phyloP scores from a whole-genome alignment of 108 stramenopile species.

The Nannochloropsis gaditana region DNA sequence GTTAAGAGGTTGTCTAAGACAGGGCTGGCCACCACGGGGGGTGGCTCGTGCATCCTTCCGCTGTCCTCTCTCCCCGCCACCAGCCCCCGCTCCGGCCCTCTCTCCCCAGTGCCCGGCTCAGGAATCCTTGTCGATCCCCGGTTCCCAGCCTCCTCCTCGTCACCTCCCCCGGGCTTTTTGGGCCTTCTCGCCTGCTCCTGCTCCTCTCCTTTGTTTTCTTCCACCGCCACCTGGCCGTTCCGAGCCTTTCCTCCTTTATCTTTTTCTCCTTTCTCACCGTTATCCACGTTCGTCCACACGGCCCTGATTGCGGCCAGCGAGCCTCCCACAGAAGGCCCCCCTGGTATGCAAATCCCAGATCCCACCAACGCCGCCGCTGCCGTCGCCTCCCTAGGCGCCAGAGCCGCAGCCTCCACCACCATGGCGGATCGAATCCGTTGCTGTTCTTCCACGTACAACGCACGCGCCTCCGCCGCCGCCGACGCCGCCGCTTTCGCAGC shows the following conservation, averaged over 20 bases:
- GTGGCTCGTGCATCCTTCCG: no score
- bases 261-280: neutral
- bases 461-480: neutral
- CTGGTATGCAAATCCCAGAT: neutral
- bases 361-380: neutral
- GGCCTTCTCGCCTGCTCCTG: neutral
- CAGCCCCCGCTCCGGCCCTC: no score
- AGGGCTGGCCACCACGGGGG: no score
- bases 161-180: neutral
- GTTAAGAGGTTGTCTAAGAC: no score
- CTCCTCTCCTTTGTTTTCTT: neutral
- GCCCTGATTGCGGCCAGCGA: neutral
- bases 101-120: no score
- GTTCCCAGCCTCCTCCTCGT: neutral
- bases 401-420: neutral
- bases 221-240: neutral
- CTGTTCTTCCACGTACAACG: neutral
- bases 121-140: no score
- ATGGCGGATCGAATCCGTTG: neutral
- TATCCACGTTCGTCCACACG: neutral
- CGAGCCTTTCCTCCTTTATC: neutral
- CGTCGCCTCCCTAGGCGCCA: constrained; percentile 12
- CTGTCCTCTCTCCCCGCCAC: no score
- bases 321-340: neutral
- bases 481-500: neutral